These are phyloP conservation scores for Suhomyces atakaporum DNA, from an alignment of 1,139 yeast species.

Conservation along the genomic window DNA sequence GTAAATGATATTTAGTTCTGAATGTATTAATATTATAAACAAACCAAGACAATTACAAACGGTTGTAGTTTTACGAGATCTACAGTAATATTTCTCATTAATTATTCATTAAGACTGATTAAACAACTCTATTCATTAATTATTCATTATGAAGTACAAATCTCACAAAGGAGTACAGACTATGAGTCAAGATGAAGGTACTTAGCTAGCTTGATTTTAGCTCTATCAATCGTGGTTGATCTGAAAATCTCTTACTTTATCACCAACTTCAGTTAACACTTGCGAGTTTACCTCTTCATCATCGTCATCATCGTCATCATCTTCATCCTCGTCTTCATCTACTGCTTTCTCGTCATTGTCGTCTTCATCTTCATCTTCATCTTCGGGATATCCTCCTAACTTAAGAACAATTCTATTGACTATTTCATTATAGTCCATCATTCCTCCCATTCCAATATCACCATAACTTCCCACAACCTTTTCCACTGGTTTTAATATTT, in stretches of 20 bases:
- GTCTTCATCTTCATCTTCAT: slow-evolving; percentile 74
- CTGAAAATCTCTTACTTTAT: not conserved
- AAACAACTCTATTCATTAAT: slow-evolving; percentile 1
- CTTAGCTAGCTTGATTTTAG: too few relatives aligned
- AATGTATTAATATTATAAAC: slow-evolving; percentile 6
- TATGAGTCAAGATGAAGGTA: too few relatives aligned
- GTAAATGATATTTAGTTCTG: slow-evolving; percentile 3
- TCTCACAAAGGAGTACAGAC: too few relatives aligned
- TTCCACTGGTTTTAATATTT: slow-evolving; percentile 85
- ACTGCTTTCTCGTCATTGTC: slow-evolving; percentile 43
- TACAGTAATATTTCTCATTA: too few relatives aligned
- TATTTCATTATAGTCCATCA: slow-evolving; percentile 90
- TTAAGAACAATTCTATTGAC: slow-evolving; percentile 82
- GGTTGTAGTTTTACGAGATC: too few relatives aligned
- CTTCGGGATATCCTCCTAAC: slow-evolving; percentile 90
- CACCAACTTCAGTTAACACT: slow-evolving; percentile 2
- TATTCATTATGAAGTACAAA: slow-evolving; percentile 4
- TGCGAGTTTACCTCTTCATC: slow-evolving; percentile 22
- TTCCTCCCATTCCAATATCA: slow-evolving; percentile 93
- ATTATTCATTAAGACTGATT: not conserved
- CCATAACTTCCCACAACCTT: slow-evolving; percentile 92
- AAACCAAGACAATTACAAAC: too few relatives aligned
- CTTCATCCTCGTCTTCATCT: too few relatives aligned
- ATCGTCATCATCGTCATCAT: slow-evolving; percentile 35
- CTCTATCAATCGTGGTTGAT: too few relatives aligned